Evolutionary conservation across 2,329 filamentous ascomycete species (phyloP).

Genomic region (Fusarium xyrophilum): DNA sequence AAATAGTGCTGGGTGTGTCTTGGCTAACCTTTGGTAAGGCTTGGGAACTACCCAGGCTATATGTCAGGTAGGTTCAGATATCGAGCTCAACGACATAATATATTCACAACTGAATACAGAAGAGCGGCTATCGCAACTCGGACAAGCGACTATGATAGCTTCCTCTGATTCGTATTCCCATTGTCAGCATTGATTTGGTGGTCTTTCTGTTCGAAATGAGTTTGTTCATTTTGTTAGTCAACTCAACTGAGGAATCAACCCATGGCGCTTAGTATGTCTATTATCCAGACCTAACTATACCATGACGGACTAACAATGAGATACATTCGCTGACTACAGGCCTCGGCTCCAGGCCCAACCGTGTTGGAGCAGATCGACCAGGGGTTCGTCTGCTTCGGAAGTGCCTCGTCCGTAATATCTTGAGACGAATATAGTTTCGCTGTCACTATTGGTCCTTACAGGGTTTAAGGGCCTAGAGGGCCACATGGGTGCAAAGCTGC

Average conservation of each 20-base stretch:
- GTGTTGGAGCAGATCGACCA: conserved; percentile 12
- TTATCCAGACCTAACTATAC: conserved; percentile 12
- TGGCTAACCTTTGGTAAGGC: conserved; percentile 16
- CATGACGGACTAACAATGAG: neutral
- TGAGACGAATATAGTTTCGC: conserved; percentile 37
- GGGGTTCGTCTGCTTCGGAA: conserved; percentile 28
- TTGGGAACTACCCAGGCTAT: conserved; percentile 19
- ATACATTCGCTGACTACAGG: conserved; percentile 9
- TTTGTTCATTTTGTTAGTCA: neutral
- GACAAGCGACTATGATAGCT: neutral
- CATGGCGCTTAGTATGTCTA: conserved; percentile 22
- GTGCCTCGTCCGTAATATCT: conserved; percentile 32
- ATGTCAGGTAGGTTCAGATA: conserved; percentile 5
- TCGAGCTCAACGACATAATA: neutral
- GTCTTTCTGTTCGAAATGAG: too few relatives aligned
- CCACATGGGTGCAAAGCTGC: neutral
- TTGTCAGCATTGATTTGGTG: neutral
- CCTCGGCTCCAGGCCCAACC: conserved; percentile 23
- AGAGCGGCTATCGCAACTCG: neutral
- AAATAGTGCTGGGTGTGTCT: conserved; percentile 17
- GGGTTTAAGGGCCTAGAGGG: neutral
- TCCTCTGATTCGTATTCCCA: neutral
- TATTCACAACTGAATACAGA: neutral
- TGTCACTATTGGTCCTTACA: conserved; percentile 1
- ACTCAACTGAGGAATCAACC: neutral